A percentile compares a stretch with the other conserved stretches of the same genome.
Conservation (phyloP, 192 early-diverging fungal species). For the Obelidium mucronatum region DNA sequence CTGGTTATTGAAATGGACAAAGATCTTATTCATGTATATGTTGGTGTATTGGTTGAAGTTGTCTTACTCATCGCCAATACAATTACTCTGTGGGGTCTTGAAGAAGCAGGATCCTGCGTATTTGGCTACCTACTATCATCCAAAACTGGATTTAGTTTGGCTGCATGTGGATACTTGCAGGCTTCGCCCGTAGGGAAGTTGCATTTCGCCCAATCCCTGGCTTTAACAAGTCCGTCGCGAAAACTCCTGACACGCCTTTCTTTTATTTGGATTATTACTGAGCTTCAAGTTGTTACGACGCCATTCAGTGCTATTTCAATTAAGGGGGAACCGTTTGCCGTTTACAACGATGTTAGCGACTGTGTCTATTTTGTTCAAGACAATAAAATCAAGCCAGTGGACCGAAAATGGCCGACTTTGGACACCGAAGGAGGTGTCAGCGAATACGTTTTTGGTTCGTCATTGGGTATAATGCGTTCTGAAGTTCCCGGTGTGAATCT, state of each 20-base stretch:
- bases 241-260: slow-evolving; percentile 19
- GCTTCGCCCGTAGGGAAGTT: background rate
- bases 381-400: background rate
- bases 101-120: background rate
- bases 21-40: background rate
- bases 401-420: slow-evolving; percentile 23
- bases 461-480: slow-evolving; percentile 33
- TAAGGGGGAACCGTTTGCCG: background rate
- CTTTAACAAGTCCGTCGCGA: slow-evolving; percentile 11
- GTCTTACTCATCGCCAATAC: slow-evolving; percentile 15
- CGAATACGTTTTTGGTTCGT: slow-evolving; percentile 29
- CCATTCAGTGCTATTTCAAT: slow-evolving; percentile 29
- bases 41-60: slow-evolving; percentile 5
- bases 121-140: background rate
- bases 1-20: slow-evolving; percentile 6
- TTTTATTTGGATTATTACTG: slow-evolving; percentile 23
- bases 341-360: background rate
- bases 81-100: slow-evolving; percentile 4
- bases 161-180: slow-evolving; percentile 32
- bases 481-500: slow-evolving; percentile 7
- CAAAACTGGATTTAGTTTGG: slow-evolving; percentile 7
- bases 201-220: slow-evolving; percentile 8
- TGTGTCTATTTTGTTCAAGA: slow-evolving; percentile 31
- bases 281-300: slow-evolving; percentile 17
- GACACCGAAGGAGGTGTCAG: slow-evolving; percentile 13